Percentiles rank a stretch among this genome's conserved stretches.
phyloP scores from a whole-genome alignment of 371 early-diverging fungal genomes.

The Lichtheimia ornata region DNA sequence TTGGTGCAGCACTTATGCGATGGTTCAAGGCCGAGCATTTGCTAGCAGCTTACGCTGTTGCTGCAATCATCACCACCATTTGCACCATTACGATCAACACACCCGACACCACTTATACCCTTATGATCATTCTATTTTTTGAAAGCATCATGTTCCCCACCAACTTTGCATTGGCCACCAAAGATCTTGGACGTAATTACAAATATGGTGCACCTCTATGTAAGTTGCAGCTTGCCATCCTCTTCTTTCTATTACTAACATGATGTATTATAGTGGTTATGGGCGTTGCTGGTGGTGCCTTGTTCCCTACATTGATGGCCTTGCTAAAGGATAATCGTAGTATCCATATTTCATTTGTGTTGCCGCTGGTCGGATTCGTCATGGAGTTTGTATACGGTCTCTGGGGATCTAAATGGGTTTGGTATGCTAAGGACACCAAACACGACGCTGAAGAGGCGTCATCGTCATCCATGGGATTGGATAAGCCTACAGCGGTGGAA shows the following conservation, averaged over 20 bases:
- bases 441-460: background rate
- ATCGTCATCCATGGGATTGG: too few species aligned
- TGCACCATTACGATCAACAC: constrained; percentile 37
- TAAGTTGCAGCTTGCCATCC: constrained; percentile 14
- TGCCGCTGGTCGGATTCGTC: constrained; percentile 33
- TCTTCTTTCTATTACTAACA: background rate
- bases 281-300: constrained; percentile 48
- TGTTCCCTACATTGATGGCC: constrained; percentile 46
- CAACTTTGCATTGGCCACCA: constrained; percentile 46
- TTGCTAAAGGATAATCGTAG: constrained; percentile 30
- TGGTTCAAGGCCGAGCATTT: constrained; percentile 32
- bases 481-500: too few species aligned
- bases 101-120: constrained; percentile 29
- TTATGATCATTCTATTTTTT: constrained; percentile 44
- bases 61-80: constrained; percentile 31
- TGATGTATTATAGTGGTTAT: constrained; percentile 32
- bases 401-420: constrained; percentile 34
- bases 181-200: constrained; percentile 45
- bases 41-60: constrained; percentile 30
- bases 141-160: constrained; percentile 51
- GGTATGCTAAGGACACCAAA: constrained; percentile 33
- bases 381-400: constrained; percentile 37
- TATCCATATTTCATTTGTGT: constrained; percentile 37
- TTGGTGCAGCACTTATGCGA: constrained; percentile 36
- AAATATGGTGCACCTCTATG: constrained; percentile 43